These are phyloP conservation scores for Quillaja saponaria DNA, from an alignment of 306 rosid species.

Conservation along the genomic window DNA sequence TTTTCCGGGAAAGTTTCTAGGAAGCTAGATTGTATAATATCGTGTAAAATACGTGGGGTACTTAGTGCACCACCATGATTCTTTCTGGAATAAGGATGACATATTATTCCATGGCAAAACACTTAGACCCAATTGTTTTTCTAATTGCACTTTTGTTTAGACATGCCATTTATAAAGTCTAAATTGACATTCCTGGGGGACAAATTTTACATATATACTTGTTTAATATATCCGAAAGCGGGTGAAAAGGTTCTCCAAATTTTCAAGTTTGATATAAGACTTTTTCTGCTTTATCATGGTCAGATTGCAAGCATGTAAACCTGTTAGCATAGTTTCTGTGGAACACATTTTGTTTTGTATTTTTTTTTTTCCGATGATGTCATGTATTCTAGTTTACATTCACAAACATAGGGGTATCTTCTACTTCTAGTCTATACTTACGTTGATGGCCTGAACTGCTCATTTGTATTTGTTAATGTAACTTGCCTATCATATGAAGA, in stretches of 20 bases:
- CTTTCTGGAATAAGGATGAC: background rate
- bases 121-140: background rate
- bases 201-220: background rate
- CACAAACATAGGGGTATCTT: background rate
- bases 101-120: background rate
- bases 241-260: background rate
- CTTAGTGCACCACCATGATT: background rate
- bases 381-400: background rate
- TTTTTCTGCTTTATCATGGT: conserved; percentile 15
- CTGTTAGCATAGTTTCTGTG: background rate
- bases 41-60: background rate
- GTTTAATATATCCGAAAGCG: no score
- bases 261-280: background rate
- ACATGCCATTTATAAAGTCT: no score
- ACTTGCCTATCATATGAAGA: background rate
- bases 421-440: background rate
- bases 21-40: conserved; percentile 13
- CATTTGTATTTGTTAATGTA: conserved; percentile 1
- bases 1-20: conserved; percentile 16
- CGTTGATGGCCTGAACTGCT: no score
- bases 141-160: background rate
- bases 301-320: conserved; percentile 7
- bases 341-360: background rate
- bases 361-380: background rate
- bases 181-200: background rate